Percentiles rank a stretch among this genome's conserved stretches.
phyloP scores from a whole-genome alignment of 2,329 filamentous ascomycete species.

The Colletotrichum camelliae region DNA sequence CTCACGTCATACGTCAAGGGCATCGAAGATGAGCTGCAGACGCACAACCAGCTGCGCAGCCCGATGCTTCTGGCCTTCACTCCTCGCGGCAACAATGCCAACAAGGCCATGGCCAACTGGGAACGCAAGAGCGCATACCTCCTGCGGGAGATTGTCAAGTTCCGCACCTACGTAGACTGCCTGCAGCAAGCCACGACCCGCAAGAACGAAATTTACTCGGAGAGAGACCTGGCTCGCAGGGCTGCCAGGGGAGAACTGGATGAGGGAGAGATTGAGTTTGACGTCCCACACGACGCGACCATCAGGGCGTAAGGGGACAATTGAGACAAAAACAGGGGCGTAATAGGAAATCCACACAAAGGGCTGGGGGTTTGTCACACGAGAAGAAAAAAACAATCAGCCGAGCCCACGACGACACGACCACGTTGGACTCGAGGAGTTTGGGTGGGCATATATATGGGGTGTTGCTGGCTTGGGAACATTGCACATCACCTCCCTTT shows the following conservation, averaged over 20 bases:
- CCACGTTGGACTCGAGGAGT: not conserved
- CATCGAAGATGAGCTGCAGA: constrained; percentile 84
- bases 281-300: constrained; percentile 40
- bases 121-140: constrained; percentile 94
- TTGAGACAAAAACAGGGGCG: constrained; percentile 8
- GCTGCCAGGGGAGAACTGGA: constrained; percentile 52
- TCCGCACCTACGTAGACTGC: constrained; percentile 91
- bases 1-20: constrained; percentile 81
- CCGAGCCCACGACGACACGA: constrained; percentile 14
- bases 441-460: constrained; percentile 3
- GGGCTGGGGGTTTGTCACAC: not conserved
- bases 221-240: constrained; percentile 58
- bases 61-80: constrained; percentile 92
- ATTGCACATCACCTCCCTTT: not conserved
- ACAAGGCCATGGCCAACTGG: constrained; percentile 94
- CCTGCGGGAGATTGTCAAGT: constrained; percentile 94
- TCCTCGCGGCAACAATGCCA: constrained; percentile 79
- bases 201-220: constrained; percentile 74
- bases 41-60: constrained; percentile 86
- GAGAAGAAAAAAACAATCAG: not conserved
- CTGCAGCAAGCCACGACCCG: constrained; percentile 73
- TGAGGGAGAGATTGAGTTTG: constrained; percentile 42
- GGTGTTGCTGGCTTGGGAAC: not conserved
- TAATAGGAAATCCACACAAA: not conserved
- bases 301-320: constrained; percentile 24